Evolutionary conservation across 140 eudicot genomes (phyloP).

Genomic region (Artemisia princeps): DNA sequence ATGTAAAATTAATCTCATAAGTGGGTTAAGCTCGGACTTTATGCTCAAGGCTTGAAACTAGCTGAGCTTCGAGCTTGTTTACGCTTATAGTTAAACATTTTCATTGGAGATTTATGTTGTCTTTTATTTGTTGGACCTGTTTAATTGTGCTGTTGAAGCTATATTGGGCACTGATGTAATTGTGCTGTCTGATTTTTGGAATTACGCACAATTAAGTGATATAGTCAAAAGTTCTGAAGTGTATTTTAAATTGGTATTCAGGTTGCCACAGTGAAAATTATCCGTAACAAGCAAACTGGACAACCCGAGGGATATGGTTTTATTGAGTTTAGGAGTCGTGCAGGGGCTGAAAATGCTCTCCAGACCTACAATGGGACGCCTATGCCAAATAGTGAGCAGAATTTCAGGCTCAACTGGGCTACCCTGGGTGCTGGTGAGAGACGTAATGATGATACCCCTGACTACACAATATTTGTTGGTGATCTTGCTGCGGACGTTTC

Average conservation of each 20-base stretch:
- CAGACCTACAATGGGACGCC: slow-evolving; percentile 61
- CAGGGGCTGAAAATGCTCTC: slow-evolving; percentile 71
- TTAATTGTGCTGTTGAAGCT: background rate
- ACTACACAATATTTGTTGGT: slow-evolving; percentile 80
- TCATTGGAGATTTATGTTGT: too few species aligned
- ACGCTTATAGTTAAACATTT: too few species aligned
- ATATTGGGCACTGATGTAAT: background rate
- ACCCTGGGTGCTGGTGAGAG: slow-evolving; percentile 87
- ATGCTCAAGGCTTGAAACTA: too few species aligned
- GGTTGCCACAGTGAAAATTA: slow-evolving; percentile 64
- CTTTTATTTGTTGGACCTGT: too few species aligned
- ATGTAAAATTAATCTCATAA: too few species aligned
- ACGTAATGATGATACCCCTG: slow-evolving; percentile 69
- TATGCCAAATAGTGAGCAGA: slow-evolving; percentile 68
- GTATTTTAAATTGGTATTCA: slow-evolving; percentile 16
- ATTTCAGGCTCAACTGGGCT: slow-evolving; percentile 85
- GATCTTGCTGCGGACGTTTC: slow-evolving; percentile 89
- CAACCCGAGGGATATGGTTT: slow-evolving; percentile 93
- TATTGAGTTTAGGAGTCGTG: slow-evolving; percentile 71
- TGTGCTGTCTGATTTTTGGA: background rate
- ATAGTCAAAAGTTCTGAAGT: background rate
- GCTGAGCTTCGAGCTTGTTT: too few species aligned
- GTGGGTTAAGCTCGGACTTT: too few species aligned
- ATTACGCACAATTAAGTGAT: background rate
- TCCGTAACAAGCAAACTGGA: slow-evolving; percentile 71